These are phyloP conservation scores for Anthracocystis setariae DNA, from an alignment of 1,284 basidiomycete genomes.

Conservation along the genomic window DNA sequence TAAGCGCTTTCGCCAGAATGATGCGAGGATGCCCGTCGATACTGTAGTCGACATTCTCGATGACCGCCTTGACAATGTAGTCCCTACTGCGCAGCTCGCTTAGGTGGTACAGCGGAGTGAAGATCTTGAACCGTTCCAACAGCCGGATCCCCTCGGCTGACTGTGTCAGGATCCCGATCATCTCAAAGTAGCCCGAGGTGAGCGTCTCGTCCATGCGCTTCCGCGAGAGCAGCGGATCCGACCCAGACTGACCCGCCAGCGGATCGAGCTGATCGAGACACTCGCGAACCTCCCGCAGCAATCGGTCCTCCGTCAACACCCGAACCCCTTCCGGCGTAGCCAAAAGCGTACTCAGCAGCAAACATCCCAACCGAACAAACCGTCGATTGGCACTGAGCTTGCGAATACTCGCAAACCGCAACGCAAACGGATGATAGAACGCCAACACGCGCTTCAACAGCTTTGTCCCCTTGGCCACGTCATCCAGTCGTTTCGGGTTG, in stretches of 20 bases:
- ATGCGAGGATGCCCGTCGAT: conserved; percentile 61
- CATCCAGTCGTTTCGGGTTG: conserved; percentile 92
- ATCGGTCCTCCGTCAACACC: conserved; percentile 86
- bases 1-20: conserved; percentile 90
- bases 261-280: conserved; percentile 92
- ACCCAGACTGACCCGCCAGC: conserved; percentile 69
- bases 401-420: conserved; percentile 82
- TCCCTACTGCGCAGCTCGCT: conserved; percentile 89
- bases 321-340: conserved; percentile 83
- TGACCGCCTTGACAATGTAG: conserved; percentile 88
- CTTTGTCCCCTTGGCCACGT: conserved; percentile 88
- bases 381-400: conserved; percentile 72
- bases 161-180: conserved; percentile 90
- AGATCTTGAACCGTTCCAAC: conserved; percentile 89
- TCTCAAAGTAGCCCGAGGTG: conserved; percentile 92
- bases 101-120: conserved; percentile 92
- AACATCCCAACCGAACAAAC: conserved; percentile 70
- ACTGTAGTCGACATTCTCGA: conserved; percentile 81
- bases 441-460: conserved; percentile 86
- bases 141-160: conserved; percentile 86
- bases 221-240: conserved; percentile 83
- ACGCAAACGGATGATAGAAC: conserved; percentile 90
- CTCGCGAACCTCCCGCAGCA: conserved; percentile 84
- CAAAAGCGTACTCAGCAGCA: conserved; percentile 83
- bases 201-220: conserved; percentile 83